Evolutionary conservation across 805 yeast genomes (phyloP), one percentile per base, ranked within the genome.

Genomic region (Metschnikowia lachancei): DNA sequence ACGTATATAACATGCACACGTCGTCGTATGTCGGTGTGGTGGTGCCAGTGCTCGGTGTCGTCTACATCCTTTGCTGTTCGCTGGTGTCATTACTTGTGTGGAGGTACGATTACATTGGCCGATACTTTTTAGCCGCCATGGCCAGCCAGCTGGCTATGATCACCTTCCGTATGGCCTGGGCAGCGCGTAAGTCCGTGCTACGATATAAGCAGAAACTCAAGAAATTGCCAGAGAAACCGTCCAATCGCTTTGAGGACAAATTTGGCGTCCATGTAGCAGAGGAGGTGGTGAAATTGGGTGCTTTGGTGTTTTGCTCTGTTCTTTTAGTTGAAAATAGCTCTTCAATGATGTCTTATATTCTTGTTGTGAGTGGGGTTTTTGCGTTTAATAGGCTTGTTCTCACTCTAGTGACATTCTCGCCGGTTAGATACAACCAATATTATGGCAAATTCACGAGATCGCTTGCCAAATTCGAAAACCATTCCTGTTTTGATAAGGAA

Each of bases 301-400:
- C 47, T 30, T 24, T 50, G 32, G 35, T 31, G 10, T 20, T 41
- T 14, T 46, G 39, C 16, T 38, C 40, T 13, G 13, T 18, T 30
- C 41, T 16, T 20, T 32, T 39, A 9, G 44, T 44, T 11, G 20
- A 18, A 10, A 34, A 20, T 13, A 22, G 10, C 13, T 6, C 26
- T 3, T 32, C 32, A 3, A 12, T 24, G 22, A 29, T 31, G 17
- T 41, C 51, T 32, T 48, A 48, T 28, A 39, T 41, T 17, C 36
- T 48, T 20, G 13, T 43, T 4, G 45, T 42, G n/a, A 46, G 51
- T 12, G 24, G 30, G 1, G 35, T 46, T 3, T 51, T 39, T 24
- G 55, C 54, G 1, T 20, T 29, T 28, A 52, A 51, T 36, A 48
- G 45, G 48, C 49, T 42, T 26, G 24, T 47, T 16, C 36, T 46